Percentiles rank a stretch among this genome's conserved stretches.
These are phyloP conservation scores for Sporothrix humicola DNA, from an alignment of 2,329 filamentous ascomycete species.

Conservation along the genomic window DNA sequence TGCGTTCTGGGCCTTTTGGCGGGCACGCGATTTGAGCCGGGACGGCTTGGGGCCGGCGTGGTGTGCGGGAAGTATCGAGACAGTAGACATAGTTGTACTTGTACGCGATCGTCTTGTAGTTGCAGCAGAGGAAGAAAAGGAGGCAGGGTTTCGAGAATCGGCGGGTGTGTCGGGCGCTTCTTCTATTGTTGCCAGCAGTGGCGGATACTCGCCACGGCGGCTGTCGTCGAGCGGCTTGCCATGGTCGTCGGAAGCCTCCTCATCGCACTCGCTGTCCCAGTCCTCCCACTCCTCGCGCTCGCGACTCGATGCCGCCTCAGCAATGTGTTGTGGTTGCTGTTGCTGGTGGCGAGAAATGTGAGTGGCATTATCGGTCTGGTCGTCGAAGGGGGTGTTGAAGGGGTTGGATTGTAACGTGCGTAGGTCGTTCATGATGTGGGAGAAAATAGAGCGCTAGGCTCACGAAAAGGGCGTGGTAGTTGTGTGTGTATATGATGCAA, in stretches of 20 bases:
- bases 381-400: conserved; percentile 37
- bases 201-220: conserved; percentile 34
- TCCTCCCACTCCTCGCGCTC: conserved; percentile 58
- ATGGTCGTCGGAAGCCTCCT: conserved; percentile 47
- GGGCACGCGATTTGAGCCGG: conserved; percentile 62
- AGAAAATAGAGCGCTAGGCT: not conserved
- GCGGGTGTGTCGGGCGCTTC: conserved; percentile 21
- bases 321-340: not conserved
- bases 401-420: conserved; percentile 37
- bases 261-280: conserved; percentile 61
- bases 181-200: conserved; percentile 30
- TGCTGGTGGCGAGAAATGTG: not conserved
- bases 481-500: conserved; percentile 24
- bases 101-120: conserved; percentile 5
- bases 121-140: not conserved
- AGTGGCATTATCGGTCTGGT: conserved; percentile 8
- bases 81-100: not conserved
- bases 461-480: not conserved
- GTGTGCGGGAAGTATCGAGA: not conserved
- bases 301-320: not conserved
- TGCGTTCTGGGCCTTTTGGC: conserved; percentile 65
- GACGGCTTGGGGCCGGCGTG: conserved; percentile 50
- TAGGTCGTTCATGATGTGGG: conserved; percentile 41
- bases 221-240: conserved; percentile 13
- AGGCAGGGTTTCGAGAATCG: not conserved